Percentiles rank a stretch among this genome's conserved stretches.
Evolutionary conservation across 1,284 basidiomycete species (phyloP).

Genomic region (Sanguinoderma infundibulare): DNA sequence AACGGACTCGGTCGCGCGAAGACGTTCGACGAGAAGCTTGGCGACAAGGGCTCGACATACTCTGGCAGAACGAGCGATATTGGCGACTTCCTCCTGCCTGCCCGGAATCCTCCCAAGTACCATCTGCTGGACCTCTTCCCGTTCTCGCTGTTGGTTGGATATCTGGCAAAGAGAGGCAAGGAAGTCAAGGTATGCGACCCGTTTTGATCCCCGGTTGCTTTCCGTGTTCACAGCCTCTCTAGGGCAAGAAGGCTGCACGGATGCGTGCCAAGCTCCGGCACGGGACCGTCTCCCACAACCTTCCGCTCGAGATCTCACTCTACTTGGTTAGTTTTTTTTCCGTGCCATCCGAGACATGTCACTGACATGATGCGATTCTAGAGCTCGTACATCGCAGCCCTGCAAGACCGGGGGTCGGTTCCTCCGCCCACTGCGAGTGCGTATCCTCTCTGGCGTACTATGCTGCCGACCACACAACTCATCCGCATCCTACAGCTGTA

Average conservation of each 20-base stretch:
- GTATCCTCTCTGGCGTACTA: constrained; percentile 28
- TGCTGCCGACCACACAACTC: background rate
- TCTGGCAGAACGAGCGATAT: constrained; percentile 23
- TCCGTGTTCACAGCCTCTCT: background rate
- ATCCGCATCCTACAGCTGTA: constrained; percentile 42
- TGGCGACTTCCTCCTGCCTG: constrained; percentile 59
- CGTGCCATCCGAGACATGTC: background rate
- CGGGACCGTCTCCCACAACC: constrained; percentile 60
- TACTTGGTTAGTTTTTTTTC: constrained; percentile 58
- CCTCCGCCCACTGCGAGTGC: constrained; percentile 71
- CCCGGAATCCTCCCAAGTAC: constrained; percentile 64
- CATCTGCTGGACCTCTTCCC: constrained; percentile 71
- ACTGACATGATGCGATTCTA: constrained; percentile 29
- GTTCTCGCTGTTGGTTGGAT: constrained; percentile 61
- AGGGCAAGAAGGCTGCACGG: constrained; percentile 57
- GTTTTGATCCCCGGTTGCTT: no score
- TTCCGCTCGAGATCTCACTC: constrained; percentile 75
- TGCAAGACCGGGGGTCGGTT: constrained; percentile 61
- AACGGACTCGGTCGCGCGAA: constrained; percentile 15
- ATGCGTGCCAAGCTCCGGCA: constrained; percentile 53
- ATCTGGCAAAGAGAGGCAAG: constrained; percentile 49
- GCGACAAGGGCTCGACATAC: constrained; percentile 22
- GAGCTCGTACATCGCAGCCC: constrained; percentile 67
- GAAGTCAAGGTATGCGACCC: constrained; percentile 45
- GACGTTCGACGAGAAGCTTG: constrained; percentile 16